Conservation (phyloP, 306 rosid genomes). For the Begonia peltatifolia region DNA sequence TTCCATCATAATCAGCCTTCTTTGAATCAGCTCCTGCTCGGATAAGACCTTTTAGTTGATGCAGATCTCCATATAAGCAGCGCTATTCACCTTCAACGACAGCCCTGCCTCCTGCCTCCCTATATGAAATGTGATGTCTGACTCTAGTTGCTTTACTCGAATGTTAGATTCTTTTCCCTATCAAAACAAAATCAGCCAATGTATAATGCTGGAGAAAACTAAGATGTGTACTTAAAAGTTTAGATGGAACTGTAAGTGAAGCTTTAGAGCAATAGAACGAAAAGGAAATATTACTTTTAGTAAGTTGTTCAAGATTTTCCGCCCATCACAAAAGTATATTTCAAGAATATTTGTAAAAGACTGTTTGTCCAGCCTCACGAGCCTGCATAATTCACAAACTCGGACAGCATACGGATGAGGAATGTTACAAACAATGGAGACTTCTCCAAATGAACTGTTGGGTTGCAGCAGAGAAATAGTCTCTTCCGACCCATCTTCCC, state of each 20-base stretch:
- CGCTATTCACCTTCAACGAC: conserved; percentile 76
- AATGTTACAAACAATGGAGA: conserved; percentile 88
- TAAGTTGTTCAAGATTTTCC: conserved; percentile 84
- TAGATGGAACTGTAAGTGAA: too few species aligned
- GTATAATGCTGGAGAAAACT: not conserved
- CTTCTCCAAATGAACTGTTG: conserved; percentile 64
- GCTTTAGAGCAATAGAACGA: too few species aligned
- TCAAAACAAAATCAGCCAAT: conserved; percentile 4
- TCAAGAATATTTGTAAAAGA: conserved; percentile 78
- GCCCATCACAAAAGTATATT: conserved; percentile 74
- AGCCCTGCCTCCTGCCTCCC: conserved; percentile 92
- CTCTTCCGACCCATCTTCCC: conserved; percentile 67
- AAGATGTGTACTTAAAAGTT: too few species aligned
- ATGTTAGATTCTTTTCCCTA: conserved; percentile 49
- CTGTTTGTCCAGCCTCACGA: conserved; percentile 82
- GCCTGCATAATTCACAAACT: conserved; percentile 73
- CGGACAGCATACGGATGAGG: conserved; percentile 88
- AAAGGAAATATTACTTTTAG: conserved; percentile 41
- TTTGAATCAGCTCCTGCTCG: conserved; percentile 92
- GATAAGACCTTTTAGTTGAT: conserved; percentile 61
- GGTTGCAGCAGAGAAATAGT: conserved; percentile 41
- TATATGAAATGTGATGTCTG: conserved; percentile 81
- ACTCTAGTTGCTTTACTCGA: conserved; percentile 65
- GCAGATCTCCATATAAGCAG: conserved; percentile 69
- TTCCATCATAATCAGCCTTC: conserved; percentile 91